Evolutionary conservation across 768 basidiomycete genomes (phyloP), one percentile per base, ranked within the genome.

Genomic region (Podaxis rugospora): DNA sequence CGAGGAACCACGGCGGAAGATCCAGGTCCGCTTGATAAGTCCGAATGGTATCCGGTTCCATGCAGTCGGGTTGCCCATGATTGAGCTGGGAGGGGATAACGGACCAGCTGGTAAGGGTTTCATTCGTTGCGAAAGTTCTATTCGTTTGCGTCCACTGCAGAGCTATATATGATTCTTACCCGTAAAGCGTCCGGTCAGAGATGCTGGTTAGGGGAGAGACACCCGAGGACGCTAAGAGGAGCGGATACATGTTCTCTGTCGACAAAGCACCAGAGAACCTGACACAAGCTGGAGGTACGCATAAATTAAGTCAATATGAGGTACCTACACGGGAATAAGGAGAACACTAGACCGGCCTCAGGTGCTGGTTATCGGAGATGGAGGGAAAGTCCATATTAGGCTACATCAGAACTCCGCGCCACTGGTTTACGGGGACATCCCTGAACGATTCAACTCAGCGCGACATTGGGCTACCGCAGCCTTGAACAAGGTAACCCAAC

Each of bases 31-130:
- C 28, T 25, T 42, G 57, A 59, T 59, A 42, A 39, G 37, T 37
- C 52, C 51, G 58, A 35, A 44, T 44, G 39, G 58, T 53, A 55
- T 37, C 42, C 23, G 10, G 50, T 40, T 27, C 59, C 59, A 53
- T 6, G 36, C 18, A 25, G 21, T 28, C 25, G 23, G 52, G 25
- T 16, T 40, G 46, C n/a, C 32, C 44, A 21, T 54, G 52, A 23
- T 21, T 37, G 18, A n/a, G 9, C 52, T 21, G 11, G 32, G 36
- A 35, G 42, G 52, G 42, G 52, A 50, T 50, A 37, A 37, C 52
- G 53, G 59, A 55, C 32, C 50, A 51, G 51, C 18, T 11, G 49
- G 11, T 18, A 44, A 36, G 9, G 27, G 21, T 37, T 57, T 32
- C 46, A 46, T 46, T 36, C 32, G 47, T 35, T 32, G 6, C 18